Conservation (phyloP, 768 basidiomycete genomes). For the Strobilomyces confusus region DNA sequence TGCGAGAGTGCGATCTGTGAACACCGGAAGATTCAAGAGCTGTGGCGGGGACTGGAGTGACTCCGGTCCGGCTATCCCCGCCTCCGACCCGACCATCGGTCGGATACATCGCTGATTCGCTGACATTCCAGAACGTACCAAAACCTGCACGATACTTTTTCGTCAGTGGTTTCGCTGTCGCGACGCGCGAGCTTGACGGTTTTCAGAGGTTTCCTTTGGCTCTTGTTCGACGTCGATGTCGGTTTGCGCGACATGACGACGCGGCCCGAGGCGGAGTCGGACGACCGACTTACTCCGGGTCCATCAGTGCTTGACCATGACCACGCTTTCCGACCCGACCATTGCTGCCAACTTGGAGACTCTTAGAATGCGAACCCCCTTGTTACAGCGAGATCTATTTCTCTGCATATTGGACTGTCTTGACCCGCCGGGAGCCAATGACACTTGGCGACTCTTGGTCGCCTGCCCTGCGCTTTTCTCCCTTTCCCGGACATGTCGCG, state of each 20-base stretch:
- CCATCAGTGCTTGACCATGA: too few species aligned
- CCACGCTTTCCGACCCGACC: too few species aligned
- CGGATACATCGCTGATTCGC: too few species aligned
- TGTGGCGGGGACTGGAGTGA: neutral
- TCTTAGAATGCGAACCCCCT: neutral
- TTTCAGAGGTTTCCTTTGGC: neutral
- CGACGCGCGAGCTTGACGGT: neutral
- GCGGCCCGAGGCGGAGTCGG: too few species aligned
- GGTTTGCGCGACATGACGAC: neutral
- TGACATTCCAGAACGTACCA: too few species aligned
- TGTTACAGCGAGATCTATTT: neutral
- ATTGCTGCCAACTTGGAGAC: too few species aligned
- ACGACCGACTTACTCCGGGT: too few species aligned
- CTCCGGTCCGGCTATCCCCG: too few species aligned
- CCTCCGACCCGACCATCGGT: too few species aligned
- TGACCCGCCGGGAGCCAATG: too few species aligned
- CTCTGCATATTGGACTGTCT: neutral
- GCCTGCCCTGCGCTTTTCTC: neutral
- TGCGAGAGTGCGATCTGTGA: too few species aligned
- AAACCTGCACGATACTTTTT: conserved; percentile 17
- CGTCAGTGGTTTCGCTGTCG: conserved; percentile 13
- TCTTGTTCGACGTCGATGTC: neutral
- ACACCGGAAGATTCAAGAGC: conserved; percentile 23
- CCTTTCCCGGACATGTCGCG: neutral
- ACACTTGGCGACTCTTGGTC: too few species aligned